Evolutionary conservation across 179 eudicot genomes (phyloP).

Genomic region (Kewa caespitosa): DNA sequence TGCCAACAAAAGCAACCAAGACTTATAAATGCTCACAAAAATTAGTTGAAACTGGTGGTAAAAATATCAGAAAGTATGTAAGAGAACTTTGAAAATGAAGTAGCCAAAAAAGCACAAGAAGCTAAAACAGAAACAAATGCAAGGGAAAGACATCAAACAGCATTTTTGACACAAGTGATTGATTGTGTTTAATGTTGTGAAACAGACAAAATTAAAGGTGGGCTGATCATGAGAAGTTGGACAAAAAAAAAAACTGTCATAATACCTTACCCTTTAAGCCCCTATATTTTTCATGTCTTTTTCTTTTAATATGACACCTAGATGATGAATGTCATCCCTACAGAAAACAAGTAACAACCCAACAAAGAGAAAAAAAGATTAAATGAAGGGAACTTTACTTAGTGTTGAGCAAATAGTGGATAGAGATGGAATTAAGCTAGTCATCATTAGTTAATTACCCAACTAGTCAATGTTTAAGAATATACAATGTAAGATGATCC

Average conservation of each 20-base stretch:
- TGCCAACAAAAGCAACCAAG: not conserved
- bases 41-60: not conserved
- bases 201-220: conserved; percentile 41
- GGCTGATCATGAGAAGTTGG: conserved; percentile 37
- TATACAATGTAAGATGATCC: conserved; percentile 15
- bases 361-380: not conserved
- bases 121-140: conserved; percentile 9
- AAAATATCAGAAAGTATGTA: not conserved
- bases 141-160: not conserved
- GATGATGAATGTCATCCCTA: not conserved
- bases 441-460: not conserved
- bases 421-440: too few species aligned
- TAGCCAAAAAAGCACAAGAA: conserved; percentile 4
- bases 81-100: conserved; percentile 7
- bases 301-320: conserved; percentile 14
- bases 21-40: conserved; percentile 18
- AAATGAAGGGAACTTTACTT: too few species aligned
- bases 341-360: not conserved
- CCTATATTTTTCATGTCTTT: conserved; percentile 20
- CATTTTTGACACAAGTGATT: conserved; percentile 7
- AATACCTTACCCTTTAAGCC: conserved; percentile 3
- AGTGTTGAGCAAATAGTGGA: too few species aligned
- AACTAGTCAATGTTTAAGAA: conserved; percentile 12
- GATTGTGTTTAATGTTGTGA: conserved; percentile 25
- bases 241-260: conserved; percentile 6